phyloP scores from a whole-genome alignment of 2,329 filamentous ascomycete species.

The Geoglossum cookeanum region DNA sequence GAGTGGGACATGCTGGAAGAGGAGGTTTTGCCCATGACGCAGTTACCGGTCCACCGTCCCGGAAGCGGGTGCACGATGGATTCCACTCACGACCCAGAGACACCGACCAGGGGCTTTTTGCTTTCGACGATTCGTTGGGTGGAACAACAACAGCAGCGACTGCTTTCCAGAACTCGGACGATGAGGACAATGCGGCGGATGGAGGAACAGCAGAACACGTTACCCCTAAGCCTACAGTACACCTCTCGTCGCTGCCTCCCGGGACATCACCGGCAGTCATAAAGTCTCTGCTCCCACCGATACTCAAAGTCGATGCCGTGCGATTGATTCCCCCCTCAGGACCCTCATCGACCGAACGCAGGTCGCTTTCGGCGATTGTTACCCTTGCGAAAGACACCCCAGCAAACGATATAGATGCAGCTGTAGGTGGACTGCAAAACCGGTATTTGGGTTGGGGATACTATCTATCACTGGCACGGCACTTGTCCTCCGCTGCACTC shows the following conservation, averaged over 20 bases:
- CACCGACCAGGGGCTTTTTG: constrained; percentile 21
- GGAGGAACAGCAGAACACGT: constrained; percentile 26
- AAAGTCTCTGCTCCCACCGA: constrained; percentile 30
- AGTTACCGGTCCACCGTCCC: constrained; percentile 19
- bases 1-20: constrained; percentile 27
- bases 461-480: constrained; percentile 60
- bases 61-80: constrained; percentile 26
- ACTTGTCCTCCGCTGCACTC: constrained; percentile 61
- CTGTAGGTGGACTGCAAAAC: constrained; percentile 62
- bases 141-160: constrained; percentile 17
- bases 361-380: constrained; percentile 58
- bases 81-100: constrained; percentile 22
- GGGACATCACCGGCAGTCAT: constrained; percentile 30
- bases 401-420: constrained; percentile 62
- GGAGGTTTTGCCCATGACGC: constrained; percentile 21
- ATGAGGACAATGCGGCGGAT: constrained; percentile 26
- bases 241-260: constrained; percentile 33
- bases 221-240: constrained; percentile 34
- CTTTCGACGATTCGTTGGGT: constrained; percentile 20
- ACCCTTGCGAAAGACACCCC: constrained; percentile 65
- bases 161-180: constrained; percentile 23
- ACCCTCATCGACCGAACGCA: constrained; percentile 39
- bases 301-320: constrained; percentile 50
- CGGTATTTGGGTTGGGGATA: constrained; percentile 72
- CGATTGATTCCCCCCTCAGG: constrained; percentile 43